Evolutionary conservation across 2,329 filamentous ascomycete species (phyloP), one percentile per base, ranked within the genome.

Genomic region (Coniochaeta pulveracea): DNA sequence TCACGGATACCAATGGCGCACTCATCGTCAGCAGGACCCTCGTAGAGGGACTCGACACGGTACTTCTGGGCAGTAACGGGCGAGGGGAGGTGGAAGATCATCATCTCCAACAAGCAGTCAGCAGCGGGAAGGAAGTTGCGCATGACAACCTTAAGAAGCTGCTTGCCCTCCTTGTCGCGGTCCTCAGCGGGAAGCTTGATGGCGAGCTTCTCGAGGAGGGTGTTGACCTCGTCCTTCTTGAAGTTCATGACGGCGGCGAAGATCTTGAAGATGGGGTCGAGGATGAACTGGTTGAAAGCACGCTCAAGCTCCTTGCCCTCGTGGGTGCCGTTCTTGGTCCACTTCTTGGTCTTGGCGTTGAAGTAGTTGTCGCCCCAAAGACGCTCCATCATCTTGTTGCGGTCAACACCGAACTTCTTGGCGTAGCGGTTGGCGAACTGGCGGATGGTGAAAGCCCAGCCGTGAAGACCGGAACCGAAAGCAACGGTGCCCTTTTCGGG

Each of bases 351-450:
- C 70, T 85, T 76, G 52, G 91, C 85, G 78, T 98, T 96, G 84
- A 98, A 98, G 79, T 76, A 98, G 77, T 86, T 95, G 80, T 98
- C 91, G 50, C 91, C 91, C 91, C 91, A 98, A 51, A 98, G 85
- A 80, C 91, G 86, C 74, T 95, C 85, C 84, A 96, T 94, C 91
- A 98, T 95, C 85, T 96, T 96, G 72, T 80, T 82, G 66, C 88
- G 88, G 80, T 98, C 89, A 54, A 98, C 91, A 82, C 91, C 91
- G 56, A 98, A 98, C 72, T 98, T 98, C 86, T 96, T 96, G 68
- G 89, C 83, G 65, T 98, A 98, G 56, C 81, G 79, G 59, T 76
- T 64, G 52, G 91, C 91, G 66, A 98, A 98, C 68, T 98, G 91
- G 58, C 91, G 85, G 71, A 96, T 70, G 56, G 91, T 98, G 80